Evolutionary conservation across 2,329 filamentous ascomycete species (phyloP).

Genomic region (Aureobasidium sp.): DNA sequence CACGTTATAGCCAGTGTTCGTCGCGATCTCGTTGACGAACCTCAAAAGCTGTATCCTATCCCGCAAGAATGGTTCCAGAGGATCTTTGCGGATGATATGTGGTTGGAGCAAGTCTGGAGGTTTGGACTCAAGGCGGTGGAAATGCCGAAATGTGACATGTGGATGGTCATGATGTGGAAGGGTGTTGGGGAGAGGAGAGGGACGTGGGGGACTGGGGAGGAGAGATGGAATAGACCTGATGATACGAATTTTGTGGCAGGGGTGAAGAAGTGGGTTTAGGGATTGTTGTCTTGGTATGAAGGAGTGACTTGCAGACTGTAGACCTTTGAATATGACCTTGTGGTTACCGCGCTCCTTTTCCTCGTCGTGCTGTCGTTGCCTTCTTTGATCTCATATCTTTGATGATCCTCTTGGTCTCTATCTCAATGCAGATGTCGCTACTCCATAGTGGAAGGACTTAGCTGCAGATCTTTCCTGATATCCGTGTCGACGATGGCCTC

Average conservation of each 20-base stretch:
- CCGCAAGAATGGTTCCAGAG: neutral
- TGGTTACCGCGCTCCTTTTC: too few species aligned
- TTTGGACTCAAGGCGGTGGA: neutral
- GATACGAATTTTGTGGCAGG: neutral
- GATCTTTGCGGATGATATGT: neutral
- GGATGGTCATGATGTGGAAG: neutral
- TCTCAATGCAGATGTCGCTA: too few species aligned
- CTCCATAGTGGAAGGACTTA: too few species aligned
- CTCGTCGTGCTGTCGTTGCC: too few species aligned
- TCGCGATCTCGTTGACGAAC: neutral
- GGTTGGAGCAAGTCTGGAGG: neutral
- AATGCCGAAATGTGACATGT: neutral
- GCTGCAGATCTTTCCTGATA: too few species aligned
- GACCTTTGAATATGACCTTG: too few species aligned
- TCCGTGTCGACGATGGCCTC: too few species aligned
- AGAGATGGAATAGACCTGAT: neutral
- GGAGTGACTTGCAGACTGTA: too few species aligned
- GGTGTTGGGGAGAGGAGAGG: neutral
- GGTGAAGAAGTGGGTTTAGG: too few species aligned
- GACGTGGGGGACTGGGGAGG: neutral
- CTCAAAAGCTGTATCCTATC: neutral
- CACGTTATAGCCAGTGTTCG: neutral
- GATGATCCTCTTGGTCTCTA: too few species aligned
- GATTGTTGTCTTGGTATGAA: neutral
- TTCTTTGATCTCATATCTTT: too few species aligned